Percentiles rank a stretch among this genome's conserved stretches.
phyloP scores from a whole-genome alignment of 163 green algal genomes.

The Coccomyxa subellipsoidea region DNA sequence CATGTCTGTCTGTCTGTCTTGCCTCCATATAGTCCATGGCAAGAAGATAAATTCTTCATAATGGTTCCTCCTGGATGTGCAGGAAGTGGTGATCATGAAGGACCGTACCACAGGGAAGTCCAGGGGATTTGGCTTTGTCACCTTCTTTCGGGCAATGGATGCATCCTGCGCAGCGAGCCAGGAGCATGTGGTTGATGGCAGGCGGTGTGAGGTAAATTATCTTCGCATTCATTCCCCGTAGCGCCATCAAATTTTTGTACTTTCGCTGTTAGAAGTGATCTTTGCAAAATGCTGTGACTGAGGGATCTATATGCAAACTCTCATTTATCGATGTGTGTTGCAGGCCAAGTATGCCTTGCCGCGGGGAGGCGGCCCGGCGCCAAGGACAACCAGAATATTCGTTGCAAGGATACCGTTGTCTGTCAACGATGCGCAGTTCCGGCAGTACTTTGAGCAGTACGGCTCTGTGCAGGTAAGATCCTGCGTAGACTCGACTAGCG shows the following conservation, averaged over 20 bases:
- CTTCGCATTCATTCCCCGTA: not conserved
- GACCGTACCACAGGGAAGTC: conserved; percentile 71
- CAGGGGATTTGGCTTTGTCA: conserved; percentile 90
- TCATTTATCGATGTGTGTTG: too few species aligned
- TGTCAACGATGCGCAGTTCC: conserved; percentile 74
- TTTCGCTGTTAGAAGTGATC: too few species aligned
- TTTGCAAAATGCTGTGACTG: too few species aligned
- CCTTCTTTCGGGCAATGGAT: conserved; percentile 49
- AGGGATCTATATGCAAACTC: too few species aligned
- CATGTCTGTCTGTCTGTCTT: too few species aligned
- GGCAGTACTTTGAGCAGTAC: conserved; percentile 83
- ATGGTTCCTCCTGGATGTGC: conserved; percentile 29
- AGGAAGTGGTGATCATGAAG: conserved; percentile 76
- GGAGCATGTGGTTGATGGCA: conserved; percentile 65
- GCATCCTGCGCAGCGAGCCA: conserved; percentile 41
- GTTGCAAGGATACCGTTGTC: conserved; percentile 78
- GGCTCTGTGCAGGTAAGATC: conserved; percentile 53
- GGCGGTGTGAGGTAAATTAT: conserved; percentile 31
- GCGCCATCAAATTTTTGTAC: too few species aligned
- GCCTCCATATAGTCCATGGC: too few species aligned
- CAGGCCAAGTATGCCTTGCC: conserved; percentile 76
- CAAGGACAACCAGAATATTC: conserved; percentile 80
- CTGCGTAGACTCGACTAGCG: not conserved
- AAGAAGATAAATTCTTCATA: too few species aligned
- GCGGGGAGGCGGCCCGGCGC: conserved; percentile 47